Percentiles rank a stretch among this genome's conserved stretches.
Conservation (phyloP, 139 green algal species). For the Coelastrella sp. region DNA sequence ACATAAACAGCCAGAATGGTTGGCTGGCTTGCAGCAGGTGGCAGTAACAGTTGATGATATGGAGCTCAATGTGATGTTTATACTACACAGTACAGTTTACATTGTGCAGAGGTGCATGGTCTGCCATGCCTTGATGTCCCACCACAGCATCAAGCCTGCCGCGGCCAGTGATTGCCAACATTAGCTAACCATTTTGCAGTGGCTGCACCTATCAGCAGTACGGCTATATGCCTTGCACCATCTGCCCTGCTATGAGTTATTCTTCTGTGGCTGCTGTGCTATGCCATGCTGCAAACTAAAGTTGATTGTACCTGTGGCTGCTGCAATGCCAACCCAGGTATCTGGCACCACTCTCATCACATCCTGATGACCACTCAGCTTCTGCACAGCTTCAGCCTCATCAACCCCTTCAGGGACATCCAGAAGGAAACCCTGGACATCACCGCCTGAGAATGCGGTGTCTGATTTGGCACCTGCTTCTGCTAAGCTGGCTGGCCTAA, state of each 20-base stretch:
- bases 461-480: background rate
- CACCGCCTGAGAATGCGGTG: background rate
- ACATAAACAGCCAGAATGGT: background rate
- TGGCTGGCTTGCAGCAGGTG: background rate
- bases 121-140: too few relatives aligned
- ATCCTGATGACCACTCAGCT: slow-evolving; percentile 21
- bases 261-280: background rate
- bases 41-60: background rate
- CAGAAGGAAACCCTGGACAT: slow-evolving; percentile 25
- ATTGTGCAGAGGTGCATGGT: background rate
- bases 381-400: slow-evolving; percentile 11
- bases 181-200: too few relatives aligned
- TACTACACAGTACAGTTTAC: background rate
- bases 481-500: slow-evolving; percentile 21
- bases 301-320: background rate
- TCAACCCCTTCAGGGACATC: slow-evolving; percentile 28
- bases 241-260: background rate
- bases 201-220: too few relatives aligned
- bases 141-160: too few relatives aligned
- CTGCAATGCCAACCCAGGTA: slow-evolving; percentile 38
- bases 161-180: too few relatives aligned
- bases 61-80: background rate
- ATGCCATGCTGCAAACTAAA: background rate
- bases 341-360: slow-evolving; percentile 34
- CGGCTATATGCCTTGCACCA: background rate